Evolutionary conservation across 495 filamentous ascomycete species (phyloP), one percentile per base, ranked within the genome.

Genomic region (Annulohypoxylon stygium): DNA sequence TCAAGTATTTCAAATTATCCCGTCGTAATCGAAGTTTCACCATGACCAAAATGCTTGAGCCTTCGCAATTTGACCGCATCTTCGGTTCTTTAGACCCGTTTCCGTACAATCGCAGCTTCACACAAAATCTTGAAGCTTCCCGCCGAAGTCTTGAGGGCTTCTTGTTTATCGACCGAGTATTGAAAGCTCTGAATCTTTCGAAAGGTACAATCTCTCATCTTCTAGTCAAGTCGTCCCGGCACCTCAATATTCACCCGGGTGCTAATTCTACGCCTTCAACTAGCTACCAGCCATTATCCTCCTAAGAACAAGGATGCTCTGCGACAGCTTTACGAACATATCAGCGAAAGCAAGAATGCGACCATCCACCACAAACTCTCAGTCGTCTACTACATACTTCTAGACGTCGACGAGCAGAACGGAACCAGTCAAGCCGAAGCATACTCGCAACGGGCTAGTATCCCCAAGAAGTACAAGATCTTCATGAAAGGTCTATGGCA

Each of bases 401-500:
- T 92, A 73, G 92, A 95, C 78, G 86, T 89, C 79, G 89, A 89
- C 74, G 82, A 84, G 45, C 74, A 85, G 6, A 81, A 80, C n/a
- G 79, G 73, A 5, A 77, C 80, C 3, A 80, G 82, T 7, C 88
- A 89, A 70, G 87, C 90, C 33, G 82, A 84, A 43, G 75, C 79
- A 26, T 89, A 88, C 18, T 87, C 89, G 70, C 79, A 90, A 14
- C 77, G 75, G 14, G 74, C 76, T 0, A 79, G 80, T 36, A 65
- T 86, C 34, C 92, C 92, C 0, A 79, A 85, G 20, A 91, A 90
- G 68, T 95, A 93, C 76, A 88, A 87, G 71, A 88, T 92, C 30
- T 91, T 93, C 65, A 92, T 95, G 78, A 89, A 90, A 65, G 93
- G 93, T 3, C 80, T 96, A n/a, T 95, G 92, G 92, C 85, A 91